Conservation (phyloP, 1,284 basidiomycete species). For the Ceratobasidium theobromae region DNA sequence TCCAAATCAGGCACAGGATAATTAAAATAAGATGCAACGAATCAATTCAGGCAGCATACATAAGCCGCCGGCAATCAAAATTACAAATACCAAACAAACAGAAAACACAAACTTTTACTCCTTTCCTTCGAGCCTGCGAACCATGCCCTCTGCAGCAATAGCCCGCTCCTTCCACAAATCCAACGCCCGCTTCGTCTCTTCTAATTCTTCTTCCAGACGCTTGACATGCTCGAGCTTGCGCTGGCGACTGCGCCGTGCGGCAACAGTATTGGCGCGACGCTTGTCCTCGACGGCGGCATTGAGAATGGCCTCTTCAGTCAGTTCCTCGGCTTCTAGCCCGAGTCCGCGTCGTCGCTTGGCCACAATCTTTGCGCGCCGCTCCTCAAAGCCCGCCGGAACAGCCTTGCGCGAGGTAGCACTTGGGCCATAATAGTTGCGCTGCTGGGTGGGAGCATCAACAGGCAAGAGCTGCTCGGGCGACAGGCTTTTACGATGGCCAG, state of each 20-base stretch:
- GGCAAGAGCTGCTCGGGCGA: slow-evolving; percentile 54
- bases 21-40: too few relatives aligned
- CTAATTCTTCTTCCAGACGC: too few relatives aligned
- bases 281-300: slow-evolving; percentile 70
- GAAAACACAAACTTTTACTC: too few relatives aligned
- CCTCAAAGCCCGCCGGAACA: slow-evolving; percentile 52
- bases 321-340: slow-evolving; percentile 42
- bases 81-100: too few relatives aligned
- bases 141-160: too few relatives aligned
- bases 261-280: slow-evolving; percentile 77
- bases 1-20: too few relatives aligned
- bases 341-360: slow-evolving; percentile 31
- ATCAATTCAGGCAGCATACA: too few relatives aligned
- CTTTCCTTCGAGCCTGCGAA: too few relatives aligned
- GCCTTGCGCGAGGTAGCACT: slow-evolving; percentile 62
- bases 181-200: too few relatives aligned
- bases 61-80: too few relatives aligned
- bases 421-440: slow-evolving; percentile 57
- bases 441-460: slow-evolving; percentile 58
- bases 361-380: slow-evolving; percentile 41
- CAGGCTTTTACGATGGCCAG: slow-evolving; percentile 53
- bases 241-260: slow-evolving; percentile 71
- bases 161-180: too few relatives aligned
- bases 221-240: slow-evolving; percentile 74
- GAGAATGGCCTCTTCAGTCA: slow-evolving; percentile 48